Conservation (phyloP, 1,284 basidiomycete genomes). For the Austropuccinia psidii region DNA sequence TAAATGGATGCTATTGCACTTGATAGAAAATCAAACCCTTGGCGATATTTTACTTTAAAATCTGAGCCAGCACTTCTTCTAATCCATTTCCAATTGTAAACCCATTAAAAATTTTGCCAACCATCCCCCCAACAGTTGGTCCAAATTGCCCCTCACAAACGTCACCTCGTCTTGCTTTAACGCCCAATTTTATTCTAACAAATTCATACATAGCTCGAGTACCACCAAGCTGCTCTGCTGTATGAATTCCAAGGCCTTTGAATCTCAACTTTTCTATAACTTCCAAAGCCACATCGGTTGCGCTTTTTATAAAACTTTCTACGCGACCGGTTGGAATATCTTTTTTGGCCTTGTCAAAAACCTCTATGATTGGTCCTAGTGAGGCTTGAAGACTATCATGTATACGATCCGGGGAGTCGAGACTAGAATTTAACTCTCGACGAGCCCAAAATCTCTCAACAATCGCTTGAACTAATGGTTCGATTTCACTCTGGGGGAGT, state of each 20-base stretch:
- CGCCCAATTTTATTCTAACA: neutral
- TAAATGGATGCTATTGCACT: no score
- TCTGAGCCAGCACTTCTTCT: no score
- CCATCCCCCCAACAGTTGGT: neutral
- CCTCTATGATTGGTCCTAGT: neutral
- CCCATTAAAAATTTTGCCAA: conserved; percentile 6
- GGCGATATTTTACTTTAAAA: no score
- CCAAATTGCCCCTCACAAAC: neutral
- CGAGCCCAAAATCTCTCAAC: neutral
- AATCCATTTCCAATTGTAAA: no score
- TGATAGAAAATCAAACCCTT: no score
- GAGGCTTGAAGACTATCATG: neutral
- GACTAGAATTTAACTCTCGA: neutral
- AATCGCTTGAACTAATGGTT: neutral
- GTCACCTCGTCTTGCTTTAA: neutral
- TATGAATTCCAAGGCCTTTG: neutral
- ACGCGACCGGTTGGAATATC: neutral
- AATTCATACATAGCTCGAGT: neutral
- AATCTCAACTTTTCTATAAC: neutral
- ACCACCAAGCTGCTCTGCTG: neutral
- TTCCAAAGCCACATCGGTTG: neutral
- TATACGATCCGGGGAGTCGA: conserved; percentile 8
- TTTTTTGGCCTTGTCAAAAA: neutral
- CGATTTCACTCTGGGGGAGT: neutral
- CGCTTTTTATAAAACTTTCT: neutral